A percentile compares a stretch with the other conserved stretches of the same genome.
These are phyloP conservation scores for Coelastrella sp. DNA, from an alignment of 139 green algal genomes.

Conservation along the genomic window DNA sequence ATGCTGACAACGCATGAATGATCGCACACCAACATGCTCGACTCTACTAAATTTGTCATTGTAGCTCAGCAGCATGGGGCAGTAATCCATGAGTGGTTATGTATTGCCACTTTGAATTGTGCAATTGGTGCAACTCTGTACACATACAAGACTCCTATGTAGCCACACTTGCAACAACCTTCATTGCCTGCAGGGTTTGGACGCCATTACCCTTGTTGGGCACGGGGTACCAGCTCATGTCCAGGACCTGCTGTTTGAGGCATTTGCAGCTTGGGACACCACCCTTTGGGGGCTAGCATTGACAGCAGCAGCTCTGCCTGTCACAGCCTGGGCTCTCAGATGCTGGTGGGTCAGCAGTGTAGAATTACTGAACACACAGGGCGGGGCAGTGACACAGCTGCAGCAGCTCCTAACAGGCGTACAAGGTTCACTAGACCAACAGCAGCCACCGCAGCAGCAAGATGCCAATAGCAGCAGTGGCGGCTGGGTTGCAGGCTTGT, in stretches of 20 bases:
- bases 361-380: constrained; percentile 3
- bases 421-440: background rate
- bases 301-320: constrained; percentile 1
- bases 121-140: no score
- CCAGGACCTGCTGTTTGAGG: constrained; percentile 1
- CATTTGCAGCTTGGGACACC: constrained; percentile 25
- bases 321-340: constrained; percentile 25
- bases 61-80: no score
- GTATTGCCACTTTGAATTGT: no score
- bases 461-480: background rate
- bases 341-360: constrained; percentile 15
- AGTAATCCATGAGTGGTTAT: no score
- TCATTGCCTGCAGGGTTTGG: constrained; percentile 31
- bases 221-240: constrained; percentile 4
- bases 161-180: no score
- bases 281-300: background rate
- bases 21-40: no score
- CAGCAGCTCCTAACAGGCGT: background rate
- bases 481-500: background rate
- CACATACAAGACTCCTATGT: no score
- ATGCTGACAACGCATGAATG: background rate
- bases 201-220: background rate
- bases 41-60: no score
- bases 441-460: constrained; percentile 14
- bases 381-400: constrained; percentile 15